Evolutionary conservation across 2,329 filamentous ascomycete species (phyloP).

Genomic region (Epichloe glyceriae): DNA sequence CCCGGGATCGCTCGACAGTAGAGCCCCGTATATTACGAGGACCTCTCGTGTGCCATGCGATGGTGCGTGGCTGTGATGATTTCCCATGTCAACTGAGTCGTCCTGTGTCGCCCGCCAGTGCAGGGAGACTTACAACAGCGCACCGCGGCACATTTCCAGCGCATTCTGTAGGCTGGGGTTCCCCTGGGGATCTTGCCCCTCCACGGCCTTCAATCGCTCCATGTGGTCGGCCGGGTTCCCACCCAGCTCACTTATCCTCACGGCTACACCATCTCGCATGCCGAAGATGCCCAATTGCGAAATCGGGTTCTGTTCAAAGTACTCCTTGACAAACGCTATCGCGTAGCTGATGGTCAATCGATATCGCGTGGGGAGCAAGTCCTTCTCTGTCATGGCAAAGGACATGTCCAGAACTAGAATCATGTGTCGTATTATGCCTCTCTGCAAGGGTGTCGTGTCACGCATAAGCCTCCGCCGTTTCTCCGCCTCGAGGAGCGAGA

Average conservation of each 20-base stretch:
- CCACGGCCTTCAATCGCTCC: conserved; percentile 55
- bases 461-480: conserved; percentile 71
- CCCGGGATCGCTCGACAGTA: conserved; percentile 82
- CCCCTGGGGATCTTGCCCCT: conserved; percentile 55
- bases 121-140: conserved; percentile 52
- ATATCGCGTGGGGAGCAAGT: conserved; percentile 79
- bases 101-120: not conserved
- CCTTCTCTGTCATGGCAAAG: conserved; percentile 88
- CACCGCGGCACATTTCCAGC: conserved; percentile 84
- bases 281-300: conserved; percentile 86
- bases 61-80: conserved; percentile 57
- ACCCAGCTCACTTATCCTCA: conserved; percentile 76
- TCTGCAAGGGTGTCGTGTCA: conserved; percentile 89
- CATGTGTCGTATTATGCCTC: conserved; percentile 94
- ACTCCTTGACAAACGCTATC: conserved; percentile 80
- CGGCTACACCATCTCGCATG: conserved; percentile 83
- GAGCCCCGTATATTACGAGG: conserved; percentile 79
- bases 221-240: conserved; percentile 88
- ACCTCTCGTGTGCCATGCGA: conserved; percentile 89
- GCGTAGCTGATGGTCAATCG: conserved; percentile 72
- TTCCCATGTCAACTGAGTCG: not conserved
- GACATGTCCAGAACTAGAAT: conserved; percentile 87
- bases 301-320: conserved; percentile 97
- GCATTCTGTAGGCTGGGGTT: conserved; percentile 84
- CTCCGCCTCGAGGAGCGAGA: conserved; percentile 68